Evolutionary conservation across 1,284 basidiomycete species (phyloP), one percentile per base, ranked within the genome.

Genomic region (Sanguinoderma infundibulare): DNA sequence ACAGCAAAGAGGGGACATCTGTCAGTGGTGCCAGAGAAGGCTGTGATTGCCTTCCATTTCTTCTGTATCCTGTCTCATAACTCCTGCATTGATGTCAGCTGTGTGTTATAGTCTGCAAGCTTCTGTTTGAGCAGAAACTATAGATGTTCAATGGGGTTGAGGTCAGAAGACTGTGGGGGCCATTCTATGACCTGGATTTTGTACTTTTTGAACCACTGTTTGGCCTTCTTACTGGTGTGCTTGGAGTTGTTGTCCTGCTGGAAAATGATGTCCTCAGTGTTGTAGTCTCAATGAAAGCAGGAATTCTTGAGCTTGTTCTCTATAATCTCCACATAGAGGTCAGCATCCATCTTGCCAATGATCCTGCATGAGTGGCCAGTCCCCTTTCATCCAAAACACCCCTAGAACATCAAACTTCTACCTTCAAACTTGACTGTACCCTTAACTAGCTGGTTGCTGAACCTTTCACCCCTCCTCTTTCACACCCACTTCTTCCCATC

Each of bases 401-500:
- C 75, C 74, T 73, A 78, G 17, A 77, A 65, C 73, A 75, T 77
- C 34, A 77, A 53, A 61, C 61, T 69, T 58, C 73, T 73, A 42
- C 73, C 71, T 34, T 75, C 72, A 72, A 69, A 68, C 67, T 77
- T 76, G 44, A 64, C 32, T 8, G 61, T 68, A 4, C 50, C 42
- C 34, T 66, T 20, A 5, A 66, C 55, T 28, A 56, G 26, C 68
- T 62, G 51, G 61, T 71, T 55, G 28, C 51, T 63, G 62, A 67
- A 55, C 62, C 70, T 66, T 66, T 73, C 38, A 20, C 52, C 52
- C 32, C 22, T 1, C 57, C 53, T 59, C 39, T 59, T 59, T 46
- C 58, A 50, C 53, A 60, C 64, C 65, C 62, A 75, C 36, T 64
- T 59, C 65, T 64, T 65, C 35, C 74, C 74, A 76, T 77, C 75